phyloP scores from a whole-genome alignment of 2,329 filamentous ascomycete species.

The Remersonia thermophila region DNA sequence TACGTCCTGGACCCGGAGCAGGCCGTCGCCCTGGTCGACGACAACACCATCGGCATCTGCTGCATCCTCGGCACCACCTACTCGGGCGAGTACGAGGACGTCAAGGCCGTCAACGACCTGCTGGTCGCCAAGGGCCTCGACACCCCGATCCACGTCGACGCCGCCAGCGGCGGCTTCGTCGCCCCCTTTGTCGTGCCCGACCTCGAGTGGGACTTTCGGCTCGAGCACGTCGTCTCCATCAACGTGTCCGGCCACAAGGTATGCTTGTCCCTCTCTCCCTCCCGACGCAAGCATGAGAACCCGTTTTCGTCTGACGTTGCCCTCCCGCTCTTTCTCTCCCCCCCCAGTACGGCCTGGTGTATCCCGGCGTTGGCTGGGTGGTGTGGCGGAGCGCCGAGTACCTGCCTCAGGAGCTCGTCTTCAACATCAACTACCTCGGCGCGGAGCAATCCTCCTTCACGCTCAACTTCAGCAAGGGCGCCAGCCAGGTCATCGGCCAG shows the following conservation, averaged over 20 bases:
- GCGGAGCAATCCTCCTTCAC: slow-evolving; percentile 94
- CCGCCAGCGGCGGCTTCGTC: slow-evolving; percentile 84
- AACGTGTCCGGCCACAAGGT: slow-evolving; percentile 87
- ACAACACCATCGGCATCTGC: slow-evolving; percentile 81
- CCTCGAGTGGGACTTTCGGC: slow-evolving; percentile 83
- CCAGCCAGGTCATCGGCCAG: slow-evolving; percentile 87
- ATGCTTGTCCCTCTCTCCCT: neutral
- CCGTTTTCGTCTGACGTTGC: neutral
- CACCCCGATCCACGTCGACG: slow-evolving; percentile 85
- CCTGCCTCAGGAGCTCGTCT: slow-evolving; percentile 82
- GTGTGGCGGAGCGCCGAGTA: slow-evolving; percentile 76
- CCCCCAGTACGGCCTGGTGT: slow-evolving; percentile 47
- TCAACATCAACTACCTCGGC: slow-evolving; percentile 98
- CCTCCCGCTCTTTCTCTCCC: too few relatives aligned
- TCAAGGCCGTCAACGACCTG: slow-evolving; percentile 83
- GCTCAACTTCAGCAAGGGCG: slow-evolving; percentile 93
- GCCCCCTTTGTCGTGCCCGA: slow-evolving; percentile 79
- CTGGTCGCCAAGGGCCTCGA: slow-evolving; percentile 64
- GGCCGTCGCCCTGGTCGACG: slow-evolving; percentile 48
- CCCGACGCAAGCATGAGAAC: neutral
- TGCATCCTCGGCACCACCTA: slow-evolving; percentile 86
- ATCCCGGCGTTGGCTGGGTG: slow-evolving; percentile 90
- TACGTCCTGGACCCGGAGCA: slow-evolving; percentile 52
- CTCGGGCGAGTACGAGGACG: slow-evolving; percentile 90
- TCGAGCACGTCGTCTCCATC: slow-evolving; percentile 81